Base-by-base conservation (phyloP, 495 filamentous ascomycete species). In the Hapsidospora chrysogenum region DNA sequence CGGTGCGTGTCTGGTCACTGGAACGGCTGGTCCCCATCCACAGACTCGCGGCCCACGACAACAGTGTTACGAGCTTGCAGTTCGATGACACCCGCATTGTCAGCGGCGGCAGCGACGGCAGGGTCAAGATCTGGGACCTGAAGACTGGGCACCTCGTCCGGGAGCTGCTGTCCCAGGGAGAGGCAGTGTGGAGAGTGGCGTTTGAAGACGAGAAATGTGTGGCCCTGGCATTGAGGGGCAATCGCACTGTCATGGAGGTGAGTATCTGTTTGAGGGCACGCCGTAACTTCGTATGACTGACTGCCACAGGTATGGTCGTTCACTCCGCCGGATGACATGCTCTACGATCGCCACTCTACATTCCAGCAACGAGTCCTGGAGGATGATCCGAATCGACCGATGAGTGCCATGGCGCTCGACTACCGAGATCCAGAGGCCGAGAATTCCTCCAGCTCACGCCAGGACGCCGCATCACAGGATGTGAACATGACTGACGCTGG, bases 161-260 rank as follows among this genome's bases (percentile, higher is more conserved):
- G 18, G 89, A 97, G 57, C 70, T 97, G 9, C 83, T 83, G 6
- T 68, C 76, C 11, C 85, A 85, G 9, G 84, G 86, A 1, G 85
- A 97, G 45, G 85, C 85, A 7, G 89, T 97, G 2, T 97, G 89
- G 89, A 68, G 92, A 33, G 89, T 96, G 18, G 92, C 89, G 1
- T 96, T 97, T 52, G 89, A 97, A 51, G 86, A 92, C 33, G 92
- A 97, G 56, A 95, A 94, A 50, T 87, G 85, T 35, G 85, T 97
- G 13, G 85, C 95, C 25, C 85, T 97, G 72, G 87, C 89, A 2
- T 77, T 77, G 44, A 69, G 89, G 38, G 70, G 69, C 17, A 72
- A 71, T 31, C 70, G 82, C 36, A 96, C 92, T 1, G 78, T 95
- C 37, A 97, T 97, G 89, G 89, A 97, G 78, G 89, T 94, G 53